Conservation (phyloP, 495 filamentous ascomycete genomes). For the Aspergillus nidulans region DNA sequence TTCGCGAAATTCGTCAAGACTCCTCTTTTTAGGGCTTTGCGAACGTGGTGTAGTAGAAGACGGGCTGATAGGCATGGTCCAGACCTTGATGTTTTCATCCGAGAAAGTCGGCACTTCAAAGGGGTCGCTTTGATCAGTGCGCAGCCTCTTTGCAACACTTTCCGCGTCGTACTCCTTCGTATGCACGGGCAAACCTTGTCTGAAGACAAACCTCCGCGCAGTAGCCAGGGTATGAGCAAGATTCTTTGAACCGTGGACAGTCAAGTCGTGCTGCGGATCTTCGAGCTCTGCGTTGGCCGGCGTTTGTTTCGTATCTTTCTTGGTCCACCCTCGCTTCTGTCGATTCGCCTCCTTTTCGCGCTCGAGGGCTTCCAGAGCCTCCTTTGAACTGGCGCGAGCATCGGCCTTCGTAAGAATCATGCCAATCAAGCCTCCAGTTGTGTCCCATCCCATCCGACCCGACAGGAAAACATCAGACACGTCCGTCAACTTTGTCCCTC, state of each 20-base stretch:
- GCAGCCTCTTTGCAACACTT: constrained; percentile 20
- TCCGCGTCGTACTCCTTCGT: constrained; percentile 59
- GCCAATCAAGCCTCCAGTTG: constrained; percentile 75
- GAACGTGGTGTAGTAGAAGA: constrained; percentile 9
- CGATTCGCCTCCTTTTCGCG: constrained; percentile 31
- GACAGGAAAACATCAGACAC: constrained; percentile 75
- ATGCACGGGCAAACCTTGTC: constrained; percentile 68
- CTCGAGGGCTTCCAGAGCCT: constrained; percentile 25
- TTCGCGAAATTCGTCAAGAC: constrained; percentile 52
- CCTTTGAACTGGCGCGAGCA: constrained; percentile 28
- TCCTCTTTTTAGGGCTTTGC: constrained; percentile 54
- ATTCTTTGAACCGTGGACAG: constrained; percentile 75
- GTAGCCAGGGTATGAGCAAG: constrained; percentile 74
- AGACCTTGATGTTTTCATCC: constrained; percentile 74
- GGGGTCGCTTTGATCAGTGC: constrained; percentile 24
- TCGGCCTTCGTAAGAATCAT: constrained; percentile 81
- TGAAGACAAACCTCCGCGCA: constrained; percentile 82
- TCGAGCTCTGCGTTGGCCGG: constrained; percentile 5
- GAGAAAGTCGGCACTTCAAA: constrained; percentile 60
- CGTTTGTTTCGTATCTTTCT: constrained; percentile 7
- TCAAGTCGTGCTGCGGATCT: constrained; percentile 37
- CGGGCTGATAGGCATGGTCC: constrained; percentile 64
- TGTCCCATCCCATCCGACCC: constrained; percentile 69
- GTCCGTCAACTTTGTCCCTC: constrained; percentile 54
- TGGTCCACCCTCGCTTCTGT: constrained; percentile 22